Base-by-base conservation (phyloP, 2,329 filamentous ascomycete species). In the Dothideomycetes sp. region DNA sequence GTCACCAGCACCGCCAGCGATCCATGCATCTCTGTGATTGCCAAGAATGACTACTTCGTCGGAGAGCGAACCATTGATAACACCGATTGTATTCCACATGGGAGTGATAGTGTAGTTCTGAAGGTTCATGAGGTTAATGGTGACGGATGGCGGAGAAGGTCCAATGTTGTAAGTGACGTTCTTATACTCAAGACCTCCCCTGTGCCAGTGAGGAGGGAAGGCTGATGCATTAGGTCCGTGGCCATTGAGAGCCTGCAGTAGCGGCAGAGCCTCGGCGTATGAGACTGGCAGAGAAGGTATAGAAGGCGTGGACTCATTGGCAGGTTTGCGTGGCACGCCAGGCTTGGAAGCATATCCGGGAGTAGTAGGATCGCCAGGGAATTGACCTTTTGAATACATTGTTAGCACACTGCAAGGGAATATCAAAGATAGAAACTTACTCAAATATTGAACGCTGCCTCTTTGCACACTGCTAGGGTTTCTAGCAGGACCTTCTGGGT, bases 201-300 rank as follows among this genome's bases (percentile, higher is more conserved):
- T 78, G 40, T 74, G 70, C 86, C 87, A 94, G 50, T 68, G 72
- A 44, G 77, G 66, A 54, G 79, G 80, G 51, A 95, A 78, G 13
- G 87, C 78, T 4, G 76, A 73, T 0, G 83, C 80, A 50, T 80
- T 76, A 4, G 84, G 85, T 0, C 89, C 91, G 55, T 93, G 76
- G 7, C 87, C 88, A 54, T 96, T 95, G 35, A 98, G 71, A 0
- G 88, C 82, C 56, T 82, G 84, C n/a, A 96, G 73, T 11, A 96
- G 76, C 0, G 89, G 89, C 2, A 95, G 60, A 0, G 84, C 88
- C 51, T 96, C 89, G 5, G 69, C 64, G 57, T 94, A 95, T 0
- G 89, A 95, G 37, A 96, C 84, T 4, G 89, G 89, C 1, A 95
- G 66, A 1, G 89, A 96, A 0, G 91, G 89, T 40, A 96, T 96